Conservation (phyloP, 441 rosid genomes). For the Gossypium laxum region DNA sequence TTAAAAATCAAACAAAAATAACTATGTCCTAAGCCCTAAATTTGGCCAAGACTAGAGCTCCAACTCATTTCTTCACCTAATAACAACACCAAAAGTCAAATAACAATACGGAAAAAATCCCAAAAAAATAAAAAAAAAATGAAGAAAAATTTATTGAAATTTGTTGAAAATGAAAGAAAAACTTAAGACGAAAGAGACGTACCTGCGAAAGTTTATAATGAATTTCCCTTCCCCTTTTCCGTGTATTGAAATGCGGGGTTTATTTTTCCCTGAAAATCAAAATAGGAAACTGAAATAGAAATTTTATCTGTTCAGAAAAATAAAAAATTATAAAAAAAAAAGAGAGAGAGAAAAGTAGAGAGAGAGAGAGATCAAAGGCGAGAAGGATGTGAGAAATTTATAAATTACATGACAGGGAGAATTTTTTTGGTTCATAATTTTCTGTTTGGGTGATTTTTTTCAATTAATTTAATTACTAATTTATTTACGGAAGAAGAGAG, state of each 20-base stretch:
- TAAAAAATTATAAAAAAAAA: no score
- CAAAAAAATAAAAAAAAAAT: background rate
- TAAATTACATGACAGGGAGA: slow-evolving; percentile 20
- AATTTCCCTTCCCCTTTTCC: background rate
- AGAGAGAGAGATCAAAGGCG: slow-evolving; percentile 17
- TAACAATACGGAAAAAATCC: background rate
- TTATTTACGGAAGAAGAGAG: slow-evolving; percentile 4
- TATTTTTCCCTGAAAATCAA: background rate
- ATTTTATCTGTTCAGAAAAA: slow-evolving; percentile 5
- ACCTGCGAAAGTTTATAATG: slow-evolving; percentile 22
- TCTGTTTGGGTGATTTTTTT: background rate
- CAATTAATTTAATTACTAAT: background rate
- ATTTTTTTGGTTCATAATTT: background rate
- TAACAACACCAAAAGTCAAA: background rate
- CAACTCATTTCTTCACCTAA: slow-evolving; percentile 37
- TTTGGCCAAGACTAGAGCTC: slow-evolving; percentile 10
- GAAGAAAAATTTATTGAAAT: background rate
- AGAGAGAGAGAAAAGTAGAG: background rate
- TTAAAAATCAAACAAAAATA: background rate
- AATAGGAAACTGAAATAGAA: background rate
- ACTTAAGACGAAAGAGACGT: slow-evolving; percentile 16
- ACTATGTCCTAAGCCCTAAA: background rate
- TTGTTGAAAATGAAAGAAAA: slow-evolving; percentile 1
- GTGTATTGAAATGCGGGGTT: background rate
- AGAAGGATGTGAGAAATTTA: slow-evolving; percentile 26